Evolutionary conservation across 2,329 filamentous ascomycete species (phyloP).

Genomic region (Fusarium algeriense): DNA sequence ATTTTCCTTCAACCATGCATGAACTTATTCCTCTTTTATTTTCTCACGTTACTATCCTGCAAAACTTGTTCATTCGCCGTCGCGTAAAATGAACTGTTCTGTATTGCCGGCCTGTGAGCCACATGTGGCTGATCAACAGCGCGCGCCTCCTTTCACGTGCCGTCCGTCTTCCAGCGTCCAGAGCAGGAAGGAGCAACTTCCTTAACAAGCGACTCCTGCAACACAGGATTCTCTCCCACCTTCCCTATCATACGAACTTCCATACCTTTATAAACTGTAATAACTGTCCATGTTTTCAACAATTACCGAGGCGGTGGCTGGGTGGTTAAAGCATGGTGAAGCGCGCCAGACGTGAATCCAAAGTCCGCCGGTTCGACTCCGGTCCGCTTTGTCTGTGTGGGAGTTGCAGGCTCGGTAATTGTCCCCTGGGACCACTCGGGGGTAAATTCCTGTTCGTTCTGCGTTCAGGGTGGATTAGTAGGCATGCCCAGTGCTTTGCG

Average conservation of each 20-base stretch:
- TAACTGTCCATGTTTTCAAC: neutral
- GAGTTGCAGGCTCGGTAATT: slow-evolving; percentile 7
- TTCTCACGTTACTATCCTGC: rapidly evolving
- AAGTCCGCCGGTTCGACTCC: slow-evolving; percentile 11
- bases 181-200: neutral
- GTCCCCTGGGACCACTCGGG: neutral
- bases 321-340: slow-evolving; percentile 16
- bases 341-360: rapidly evolving
- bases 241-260: neutral
- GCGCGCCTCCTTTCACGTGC: neutral
- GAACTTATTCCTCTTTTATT: neutral
- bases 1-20: neutral
- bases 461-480: slow-evolving; percentile 25
- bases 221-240: neutral
- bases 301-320: slow-evolving; percentile 8
- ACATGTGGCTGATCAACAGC: neutral
- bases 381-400: neutral
- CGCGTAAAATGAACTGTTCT: neutral
- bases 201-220: neutral
- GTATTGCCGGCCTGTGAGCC: rapidly evolving
- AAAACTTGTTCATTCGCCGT: rapidly evolving
- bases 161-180: neutral
- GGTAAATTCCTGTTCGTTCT: slow-evolving; percentile 10
- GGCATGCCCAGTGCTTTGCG: slow-evolving; percentile 25
- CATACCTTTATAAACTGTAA: neutral